Conservation (phyloP, 179 eudicot genomes). For the Silene noctiflora region DNA sequence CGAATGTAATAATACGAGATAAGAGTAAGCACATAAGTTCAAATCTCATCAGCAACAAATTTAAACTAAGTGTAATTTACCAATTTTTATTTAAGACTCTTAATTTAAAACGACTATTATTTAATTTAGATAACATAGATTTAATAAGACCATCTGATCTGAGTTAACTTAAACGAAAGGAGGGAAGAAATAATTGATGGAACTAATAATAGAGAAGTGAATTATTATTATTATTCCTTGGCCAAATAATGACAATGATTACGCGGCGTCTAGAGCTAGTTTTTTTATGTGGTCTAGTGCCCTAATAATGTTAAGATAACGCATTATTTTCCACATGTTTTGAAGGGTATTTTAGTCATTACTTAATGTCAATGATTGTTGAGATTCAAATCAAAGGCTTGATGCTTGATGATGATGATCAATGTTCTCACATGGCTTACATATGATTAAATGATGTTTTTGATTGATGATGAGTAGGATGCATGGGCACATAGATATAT, state of each 20-base stretch:
- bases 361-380: constrained; percentile 18
- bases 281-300: neutral
- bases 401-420: neutral
- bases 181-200: neutral
- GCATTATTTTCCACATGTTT: constrained; percentile 20
- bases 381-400: constrained; percentile 6
- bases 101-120: too few species aligned
- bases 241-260: constrained; percentile 11
- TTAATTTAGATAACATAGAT: too few species aligned
- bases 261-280: constrained; percentile 34
- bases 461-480: too few species aligned
- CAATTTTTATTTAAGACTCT: too few species aligned
- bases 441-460: neutral
- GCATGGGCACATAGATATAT: neutral
- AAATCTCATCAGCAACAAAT: too few species aligned
- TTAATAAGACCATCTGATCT: too few species aligned
- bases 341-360: constrained; percentile 23
- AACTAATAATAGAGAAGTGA: neutral
- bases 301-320: neutral
- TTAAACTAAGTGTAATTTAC: too few species aligned
- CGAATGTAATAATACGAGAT: too few species aligned
- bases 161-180: neutral
- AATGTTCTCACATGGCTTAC: constrained; percentile 5
- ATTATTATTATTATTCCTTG: neutral
- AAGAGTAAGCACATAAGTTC: too few species aligned